phyloP scores from a whole-genome alignment of 345 rosid species.

The Gossypium sturtianum region DNA sequence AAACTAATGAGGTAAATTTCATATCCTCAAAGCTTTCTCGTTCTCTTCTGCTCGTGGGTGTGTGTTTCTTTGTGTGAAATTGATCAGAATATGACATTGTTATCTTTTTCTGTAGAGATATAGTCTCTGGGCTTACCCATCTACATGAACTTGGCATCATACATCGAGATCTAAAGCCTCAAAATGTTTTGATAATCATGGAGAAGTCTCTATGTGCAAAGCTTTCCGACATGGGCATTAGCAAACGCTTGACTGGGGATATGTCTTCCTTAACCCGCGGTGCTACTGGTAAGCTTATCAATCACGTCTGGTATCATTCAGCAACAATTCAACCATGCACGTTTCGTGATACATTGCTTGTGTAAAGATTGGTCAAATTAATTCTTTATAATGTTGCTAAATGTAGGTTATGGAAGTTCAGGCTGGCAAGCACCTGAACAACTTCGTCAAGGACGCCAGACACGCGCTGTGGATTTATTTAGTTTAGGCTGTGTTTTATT shows the following conservation, averaged over 20 bases:
- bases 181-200: slow-evolving; percentile 64
- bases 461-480: slow-evolving; percentile 68
- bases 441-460: slow-evolving; percentile 62
- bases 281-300: slow-evolving; percentile 48
- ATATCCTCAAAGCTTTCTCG: neutral
- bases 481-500: slow-evolving; percentile 76
- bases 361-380: neutral
- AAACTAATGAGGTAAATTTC: slow-evolving; percentile 56
- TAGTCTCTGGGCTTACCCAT: slow-evolving; percentile 66
- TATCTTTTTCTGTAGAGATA: slow-evolving; percentile 40
- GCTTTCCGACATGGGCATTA: slow-evolving; percentile 82
- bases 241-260: slow-evolving; percentile 57
- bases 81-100: slow-evolving; percentile 23
- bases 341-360: neutral
- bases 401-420: slow-evolving; percentile 71
- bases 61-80: neutral
- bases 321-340: neutral
- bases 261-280: slow-evolving; percentile 54
- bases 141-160: slow-evolving; percentile 70
- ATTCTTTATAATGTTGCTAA: neutral
- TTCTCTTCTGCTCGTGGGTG: neutral
- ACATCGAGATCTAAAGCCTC: slow-evolving; percentile 80
- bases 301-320: neutral
- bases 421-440: slow-evolving; percentile 94
- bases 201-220: slow-evolving; percentile 57